Base-by-base conservation (phyloP, 2,329 filamentous ascomycete species). In the Akanthomyces dipterigenus region DNA sequence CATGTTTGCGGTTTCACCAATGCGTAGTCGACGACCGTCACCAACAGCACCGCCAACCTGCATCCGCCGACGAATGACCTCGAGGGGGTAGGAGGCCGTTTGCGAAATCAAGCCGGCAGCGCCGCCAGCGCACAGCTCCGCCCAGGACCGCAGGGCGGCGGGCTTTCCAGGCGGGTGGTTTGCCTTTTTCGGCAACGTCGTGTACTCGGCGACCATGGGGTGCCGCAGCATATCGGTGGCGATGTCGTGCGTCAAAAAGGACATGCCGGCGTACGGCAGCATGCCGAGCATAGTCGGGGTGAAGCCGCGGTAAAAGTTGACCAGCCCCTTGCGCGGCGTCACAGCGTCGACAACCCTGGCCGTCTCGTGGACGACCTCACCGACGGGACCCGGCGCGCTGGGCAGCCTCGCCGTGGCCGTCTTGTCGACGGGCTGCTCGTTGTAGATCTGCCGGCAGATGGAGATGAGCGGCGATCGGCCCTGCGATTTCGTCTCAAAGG, bases 221-320 rank as follows among this genome's bases (percentile, higher is more conserved):
- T 83, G 81, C 20, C 93, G 90, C 67, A 99, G 82, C 51, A 95
- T 70, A 73, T 99, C 95, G 63, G 91, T 90, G 45, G 89, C 85
- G 5, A 90, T 91, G 73, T 99, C 95, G 76, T 99, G 95, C 0
- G 91, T 96, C 45, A 99, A 82, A 76, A 99, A 99, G 1, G 92
- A 96, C 70, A 96, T 88, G 68, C 95, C 95, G 1, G 95, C 95
- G 70, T 99, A 99, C 0, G 95, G 95, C 1, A 99, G 79, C 93
- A 99, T 99, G 67, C 95, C 95, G 63, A 96, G 80, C 5, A 99
- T 75, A 0, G 95, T 98, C 0, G 93, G 90, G 0, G 87, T 85
- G 73, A 99, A 99, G 55, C 95, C 95, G 54, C 95, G 87, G 76
- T 97, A 99, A 73, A 99, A 99, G 74, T 99, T 99, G 61, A 85